Conservation (phyloP, 148 eudicot genomes). For the Spergularia marina region DNA sequence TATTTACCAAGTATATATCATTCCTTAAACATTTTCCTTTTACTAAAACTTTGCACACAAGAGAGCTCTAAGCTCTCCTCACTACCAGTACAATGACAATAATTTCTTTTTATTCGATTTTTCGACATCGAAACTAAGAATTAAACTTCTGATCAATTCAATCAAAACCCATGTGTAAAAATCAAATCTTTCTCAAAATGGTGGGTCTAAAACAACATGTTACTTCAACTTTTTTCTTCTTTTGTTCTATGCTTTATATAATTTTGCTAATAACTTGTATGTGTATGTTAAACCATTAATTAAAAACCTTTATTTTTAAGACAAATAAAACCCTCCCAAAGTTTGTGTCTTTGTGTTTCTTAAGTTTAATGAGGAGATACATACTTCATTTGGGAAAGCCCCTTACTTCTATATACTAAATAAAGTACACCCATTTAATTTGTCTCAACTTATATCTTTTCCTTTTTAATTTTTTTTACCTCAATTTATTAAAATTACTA, state of each 20-base stretch:
- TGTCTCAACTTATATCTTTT: constrained; percentile 30
- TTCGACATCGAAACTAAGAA: constrained; percentile 14
- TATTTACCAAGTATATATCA: not conserved
- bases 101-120: constrained; percentile 6
- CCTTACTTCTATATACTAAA: not conserved
- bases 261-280: not conserved
- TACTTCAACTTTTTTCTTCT: not conserved
- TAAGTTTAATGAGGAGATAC: not conserved
- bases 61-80: too few species aligned
- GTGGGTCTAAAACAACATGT: constrained; percentile 2
- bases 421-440: constrained; percentile 16
- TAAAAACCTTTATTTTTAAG: constrained; percentile 18
- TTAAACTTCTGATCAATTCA: constrained; percentile 13
- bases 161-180: constrained; percentile 17
- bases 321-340: constrained; percentile 4
- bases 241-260: not conserved
- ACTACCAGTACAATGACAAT: too few species aligned
- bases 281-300: not conserved
- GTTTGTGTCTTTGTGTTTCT: not conserved
- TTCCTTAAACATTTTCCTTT: not conserved
- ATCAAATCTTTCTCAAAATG: constrained; percentile 2
- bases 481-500: constrained; percentile 13
- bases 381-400: constrained; percentile 20
- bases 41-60: too few species aligned
- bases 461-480: constrained; percentile 28